Evolutionary conservation across 2,329 filamentous ascomycete species (phyloP).

Genomic region (Colletotrichum aenigma): DNA sequence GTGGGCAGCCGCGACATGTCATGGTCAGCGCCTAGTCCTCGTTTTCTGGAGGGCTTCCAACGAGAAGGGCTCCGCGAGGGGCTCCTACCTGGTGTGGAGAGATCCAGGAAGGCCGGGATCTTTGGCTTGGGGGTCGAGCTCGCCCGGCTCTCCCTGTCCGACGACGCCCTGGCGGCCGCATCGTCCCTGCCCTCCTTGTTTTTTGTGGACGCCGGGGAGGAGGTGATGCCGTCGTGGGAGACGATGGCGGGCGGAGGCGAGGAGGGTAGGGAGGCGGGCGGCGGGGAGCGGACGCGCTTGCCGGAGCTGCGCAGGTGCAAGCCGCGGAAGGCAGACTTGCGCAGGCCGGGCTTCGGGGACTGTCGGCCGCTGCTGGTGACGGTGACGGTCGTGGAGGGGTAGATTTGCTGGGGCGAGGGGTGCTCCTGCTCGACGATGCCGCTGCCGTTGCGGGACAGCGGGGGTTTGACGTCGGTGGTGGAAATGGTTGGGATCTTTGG

Average conservation of each 20-base stretch:
- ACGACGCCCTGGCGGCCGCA: background rate
- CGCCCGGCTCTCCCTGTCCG: background rate
- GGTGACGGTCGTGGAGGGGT: conserved; percentile 20
- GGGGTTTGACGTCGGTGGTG: conserved; percentile 35
- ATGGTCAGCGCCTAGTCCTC: conserved; percentile 7
- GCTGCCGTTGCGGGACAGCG: conserved; percentile 19
- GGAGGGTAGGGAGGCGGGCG: conserved; percentile 26
- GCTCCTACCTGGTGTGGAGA: conserved; percentile 38
- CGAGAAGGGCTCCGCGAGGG: background rate
- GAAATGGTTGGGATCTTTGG: conserved; percentile 48
- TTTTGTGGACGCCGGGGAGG: conserved; percentile 18
- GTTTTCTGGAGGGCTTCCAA: background rate
- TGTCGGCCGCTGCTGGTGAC: background rate
- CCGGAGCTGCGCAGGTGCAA: conserved; percentile 48
- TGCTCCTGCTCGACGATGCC: conserved; percentile 26
- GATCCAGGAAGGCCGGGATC: conserved; percentile 44
- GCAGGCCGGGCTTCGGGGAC: conserved; percentile 26
- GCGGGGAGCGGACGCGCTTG: conserved; percentile 53
- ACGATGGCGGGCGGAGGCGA: conserved; percentile 31
- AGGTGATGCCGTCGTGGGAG: conserved; percentile 36
- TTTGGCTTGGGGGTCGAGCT: conserved; percentile 19
- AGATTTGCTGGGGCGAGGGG: conserved; percentile 23
- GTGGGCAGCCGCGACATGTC: background rate
- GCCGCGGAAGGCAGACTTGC: conserved; percentile 46
- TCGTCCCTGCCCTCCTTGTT: background rate